Evolutionary conservation across 192 early-diverging fungal genomes (phyloP), one percentile per base, ranked within the genome.

Genomic region (Coemansia sp.): DNA sequence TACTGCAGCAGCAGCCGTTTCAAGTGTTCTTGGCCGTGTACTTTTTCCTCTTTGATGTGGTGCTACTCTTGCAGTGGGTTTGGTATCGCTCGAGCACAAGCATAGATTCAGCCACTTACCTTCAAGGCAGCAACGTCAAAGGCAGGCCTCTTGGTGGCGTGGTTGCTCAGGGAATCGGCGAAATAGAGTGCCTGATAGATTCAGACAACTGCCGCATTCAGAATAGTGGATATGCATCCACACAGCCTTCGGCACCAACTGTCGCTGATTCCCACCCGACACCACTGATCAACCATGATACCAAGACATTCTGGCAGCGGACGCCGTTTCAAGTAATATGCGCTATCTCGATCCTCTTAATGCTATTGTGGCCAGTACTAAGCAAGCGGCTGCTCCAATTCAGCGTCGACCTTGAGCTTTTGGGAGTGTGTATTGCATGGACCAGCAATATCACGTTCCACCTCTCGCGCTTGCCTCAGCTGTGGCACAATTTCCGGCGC

Each of bases 1-100:
- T 91, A 33, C 91, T 91, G 31, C 58, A 86, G 7, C 92, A 92
- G 67, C 85, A 87, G n/a, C 76, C 82, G n/a, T 94, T 94, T 63
- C 92, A 94, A 28, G 56, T 67, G 14, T 45, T 71, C 14, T 62
- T 76, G 11, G 42, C 65, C n/a, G 24, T 43, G 7, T 86, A 86
- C 55, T 86, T 86, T 67, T 72, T 81, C 9, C 33, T 70, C 51
- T 58, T 61, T 43, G 85, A 85, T 46, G 26, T 60, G 1, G 20
- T 64, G 18, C 72, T 86, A 9, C 31, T 83, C 7, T 24, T 36
- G 6, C 85, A 86, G 50, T 70, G 63, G 59, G 60, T 78, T 39
- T 70, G 74, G 38, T 84, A 82, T 48, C 26, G 39, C 14, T 35
- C 24, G 11, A 24, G 18, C 31, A 21, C 6, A 6, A 9, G 36